Percentiles rank a stretch among this genome's conserved stretches.
Evolutionary conservation across 768 basidiomycete species (phyloP).

Genomic region (Flagelloscypha sp.): DNA sequence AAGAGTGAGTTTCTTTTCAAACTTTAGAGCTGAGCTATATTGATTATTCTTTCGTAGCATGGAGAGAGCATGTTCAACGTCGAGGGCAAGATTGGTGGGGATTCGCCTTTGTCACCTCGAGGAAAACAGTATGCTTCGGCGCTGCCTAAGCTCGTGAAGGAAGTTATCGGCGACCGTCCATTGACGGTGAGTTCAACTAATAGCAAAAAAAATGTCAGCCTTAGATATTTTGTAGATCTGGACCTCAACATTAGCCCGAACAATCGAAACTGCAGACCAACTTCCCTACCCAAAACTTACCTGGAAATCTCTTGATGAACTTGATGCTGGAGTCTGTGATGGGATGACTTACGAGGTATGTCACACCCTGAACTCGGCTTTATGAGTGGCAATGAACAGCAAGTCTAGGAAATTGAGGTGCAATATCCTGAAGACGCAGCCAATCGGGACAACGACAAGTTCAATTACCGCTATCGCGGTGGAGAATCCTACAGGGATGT

Average conservation of each 20-base stretch:
- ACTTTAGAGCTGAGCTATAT: conserved; percentile 5
- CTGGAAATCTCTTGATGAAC: conserved; percentile 97
- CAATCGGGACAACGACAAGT: conserved; percentile 97
- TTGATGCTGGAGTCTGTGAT: conserved; percentile 98
- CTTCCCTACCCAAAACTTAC: conserved; percentile 88
- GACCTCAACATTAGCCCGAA: conserved; percentile 95
- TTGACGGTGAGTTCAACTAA: conserved; percentile 58
- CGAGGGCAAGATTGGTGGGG: conserved; percentile 96
- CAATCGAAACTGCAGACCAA: conserved; percentile 79
- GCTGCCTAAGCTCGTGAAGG: conserved; percentile 77
- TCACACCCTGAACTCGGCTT: conserved; percentile 6
- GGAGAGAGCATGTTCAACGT: conserved; percentile 98
- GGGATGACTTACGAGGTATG: conserved; percentile 97
- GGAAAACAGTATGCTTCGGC: conserved; percentile 82
- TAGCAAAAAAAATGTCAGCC: conserved; percentile 1
- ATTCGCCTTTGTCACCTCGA: conserved; percentile 75
- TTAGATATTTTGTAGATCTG: conserved; percentile 56
- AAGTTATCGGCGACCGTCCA: conserved; percentile 84
- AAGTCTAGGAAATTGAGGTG: conserved; percentile 54
- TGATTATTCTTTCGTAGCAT: conserved; percentile 65
- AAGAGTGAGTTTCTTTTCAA: conserved; percentile 49
- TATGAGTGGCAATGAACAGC: background rate
- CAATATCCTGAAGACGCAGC: conserved; percentile 97
- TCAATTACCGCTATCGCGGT: conserved; percentile 95
- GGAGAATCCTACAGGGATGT: conserved; percentile 99